A percentile compares a stretch with the other conserved stretches of the same genome.
These are phyloP conservation scores for Wickerhamomyces sp. DNA, from an alignment of 1,139 yeast genomes.

Conservation along the genomic window DNA sequence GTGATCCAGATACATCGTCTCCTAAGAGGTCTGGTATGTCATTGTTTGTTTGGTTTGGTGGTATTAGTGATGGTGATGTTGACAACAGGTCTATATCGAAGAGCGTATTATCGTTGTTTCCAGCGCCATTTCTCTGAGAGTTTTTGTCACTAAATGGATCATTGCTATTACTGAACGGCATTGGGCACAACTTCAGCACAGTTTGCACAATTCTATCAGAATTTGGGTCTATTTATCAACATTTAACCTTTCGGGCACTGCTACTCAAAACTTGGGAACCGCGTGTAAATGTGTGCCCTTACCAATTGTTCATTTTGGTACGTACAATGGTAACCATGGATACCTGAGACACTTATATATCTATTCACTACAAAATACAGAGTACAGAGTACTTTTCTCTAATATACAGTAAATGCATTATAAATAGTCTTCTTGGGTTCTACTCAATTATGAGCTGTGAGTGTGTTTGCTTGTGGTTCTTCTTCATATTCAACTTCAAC, in stretches of 20 bases:
- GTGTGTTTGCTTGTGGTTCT: slow-evolving; percentile 39
- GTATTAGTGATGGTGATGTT: slow-evolving; percentile 8
- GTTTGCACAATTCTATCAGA: no score
- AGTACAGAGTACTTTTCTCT: background rate
- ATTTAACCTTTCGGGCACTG: no score
- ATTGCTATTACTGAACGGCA: background rate
- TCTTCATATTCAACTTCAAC: slow-evolving; percentile 84
- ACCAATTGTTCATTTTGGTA: no score
- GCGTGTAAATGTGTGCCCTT: no score
- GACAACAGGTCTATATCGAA: slow-evolving; percentile 27
- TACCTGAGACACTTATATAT: no score
- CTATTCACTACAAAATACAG: background rate
- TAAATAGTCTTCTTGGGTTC: background rate
- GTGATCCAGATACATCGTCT: slow-evolving; percentile 6
- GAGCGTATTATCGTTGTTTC: slow-evolving; percentile 19
- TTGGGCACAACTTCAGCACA: background rate
- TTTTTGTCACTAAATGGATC: slow-evolving; percentile 2
- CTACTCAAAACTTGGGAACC: no score
- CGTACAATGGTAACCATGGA: no score
- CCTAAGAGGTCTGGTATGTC: slow-evolving; percentile 13
- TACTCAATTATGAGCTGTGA: slow-evolving; percentile 9
- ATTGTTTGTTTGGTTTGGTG: slow-evolving; percentile 2
- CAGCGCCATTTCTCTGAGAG: background rate
- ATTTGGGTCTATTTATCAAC: no score
- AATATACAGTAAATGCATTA: background rate